Evolutionary conservation across 2,329 filamentous ascomycete genomes (phyloP), one percentile per base, ranked within the genome.

Genomic region (Hymenoscyphus fructigenus): DNA sequence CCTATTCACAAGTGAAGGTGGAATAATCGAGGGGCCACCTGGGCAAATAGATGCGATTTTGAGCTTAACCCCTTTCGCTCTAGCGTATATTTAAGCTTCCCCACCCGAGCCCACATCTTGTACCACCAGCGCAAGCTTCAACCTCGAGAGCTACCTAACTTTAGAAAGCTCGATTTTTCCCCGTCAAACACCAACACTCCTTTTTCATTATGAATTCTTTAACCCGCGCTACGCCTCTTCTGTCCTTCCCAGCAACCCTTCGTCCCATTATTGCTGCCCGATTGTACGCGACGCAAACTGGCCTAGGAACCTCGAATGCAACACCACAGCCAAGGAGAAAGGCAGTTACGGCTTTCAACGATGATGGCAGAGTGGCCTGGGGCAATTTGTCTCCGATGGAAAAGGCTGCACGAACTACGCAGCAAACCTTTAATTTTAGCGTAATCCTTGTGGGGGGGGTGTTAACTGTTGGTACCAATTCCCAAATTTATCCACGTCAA

Each of bases 401-500:
- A 76, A 97, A 97, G 77, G 88, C 88, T 2, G 90, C 90, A 28
- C 86, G 94, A 47, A 91, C 92, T 9, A 94, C 92, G 0, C 93
- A 97, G 78, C 94, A 97, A 78, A 91, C 89, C 17, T 90, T 96
- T 81, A 97, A 98, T 78, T 87, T 97, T 69, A 84, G 89, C 69
- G 78, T 97, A 67, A 87, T 97, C 9, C 70, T 92, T 1, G 81
- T 89, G 7, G 94, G 94, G 29, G 79, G 93, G 12, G 84, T 88
- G 38, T 81, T 94, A 71, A 97, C 93, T 41, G 91, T 92, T 82
- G 67, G 83, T 71, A 47, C 23, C 10, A 59, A 28, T 23, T n/a
- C 1, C 20, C 47, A 57, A 5, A 12, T 60, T 20, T 23, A 26
- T 1, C 50, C 56, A 36, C 32, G 5, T 29, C 44, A 57, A 72